Percentiles rank a stretch among this genome's conserved stretches.
These are phyloP conservation scores for Auriscalpium vulgare DNA, from an alignment of 768 basidiomycete genomes.

Conservation along the genomic window DNA sequence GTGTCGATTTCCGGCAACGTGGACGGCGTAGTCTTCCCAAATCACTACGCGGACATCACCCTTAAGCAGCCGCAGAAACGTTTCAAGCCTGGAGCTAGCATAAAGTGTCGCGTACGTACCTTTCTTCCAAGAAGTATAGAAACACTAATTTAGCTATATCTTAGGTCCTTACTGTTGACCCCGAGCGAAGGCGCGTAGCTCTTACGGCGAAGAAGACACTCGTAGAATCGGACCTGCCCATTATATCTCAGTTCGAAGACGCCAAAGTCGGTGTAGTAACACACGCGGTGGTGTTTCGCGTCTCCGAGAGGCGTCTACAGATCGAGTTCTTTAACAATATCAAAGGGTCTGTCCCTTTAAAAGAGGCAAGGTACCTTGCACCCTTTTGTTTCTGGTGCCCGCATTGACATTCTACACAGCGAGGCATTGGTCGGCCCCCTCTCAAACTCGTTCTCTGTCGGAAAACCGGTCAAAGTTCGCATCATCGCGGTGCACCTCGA, in stretches of 20 bases:
- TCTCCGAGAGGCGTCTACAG: slow-evolving; percentile 71
- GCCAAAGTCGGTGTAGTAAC: slow-evolving; percentile 62
- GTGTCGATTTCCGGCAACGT: slow-evolving; percentile 81
- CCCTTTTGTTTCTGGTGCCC: not conserved
- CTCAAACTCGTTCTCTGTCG: slow-evolving; percentile 59
- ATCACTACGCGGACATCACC: slow-evolving; percentile 91
- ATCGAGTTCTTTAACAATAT: slow-evolving; percentile 90
- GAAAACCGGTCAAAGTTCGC: slow-evolving; percentile 80
- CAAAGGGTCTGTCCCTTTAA: slow-evolving; percentile 71
- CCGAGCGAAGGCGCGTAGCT: slow-evolving; percentile 69
- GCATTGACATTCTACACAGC: slow-evolving; percentile 31
- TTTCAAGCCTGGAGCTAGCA: slow-evolving; percentile 73
- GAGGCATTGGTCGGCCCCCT: slow-evolving; percentile 55
- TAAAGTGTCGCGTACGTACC: slow-evolving; percentile 75
- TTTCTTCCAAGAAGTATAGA: not conserved
- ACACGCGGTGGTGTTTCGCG: slow-evolving; percentile 77
- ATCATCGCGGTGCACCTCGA: slow-evolving; percentile 58
- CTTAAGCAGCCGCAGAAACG: slow-evolving; percentile 89
- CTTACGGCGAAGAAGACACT: slow-evolving; percentile 91
- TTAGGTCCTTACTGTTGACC: slow-evolving; percentile 78
- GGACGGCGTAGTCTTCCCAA: slow-evolving; percentile 90
- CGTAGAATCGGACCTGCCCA: slow-evolving; percentile 69
- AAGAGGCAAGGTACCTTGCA: slow-evolving; percentile 64
- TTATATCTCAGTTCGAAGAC: slow-evolving; percentile 59
- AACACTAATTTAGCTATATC: slow-evolving; percentile 3